Base-by-base conservation (phyloP, 352 stramenopile species). In the Saprolegnia diclina region DNA sequence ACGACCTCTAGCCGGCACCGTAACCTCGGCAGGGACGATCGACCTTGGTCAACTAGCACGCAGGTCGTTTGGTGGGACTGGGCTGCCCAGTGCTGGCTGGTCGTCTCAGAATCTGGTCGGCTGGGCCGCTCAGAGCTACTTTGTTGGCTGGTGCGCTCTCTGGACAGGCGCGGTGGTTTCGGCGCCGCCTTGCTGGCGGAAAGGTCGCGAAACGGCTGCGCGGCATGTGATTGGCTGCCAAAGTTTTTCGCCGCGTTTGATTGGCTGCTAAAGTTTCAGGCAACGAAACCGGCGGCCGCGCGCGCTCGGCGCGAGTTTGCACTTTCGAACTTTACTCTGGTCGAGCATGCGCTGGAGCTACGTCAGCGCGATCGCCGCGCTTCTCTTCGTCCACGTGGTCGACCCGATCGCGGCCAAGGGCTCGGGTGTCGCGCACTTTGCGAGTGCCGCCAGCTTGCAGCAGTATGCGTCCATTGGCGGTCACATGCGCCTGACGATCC, bases 261-360 rank as follows among this genome's bases (percentile, higher is more conserved):
- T 57, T 57, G 50, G 50, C 21, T 16, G n/a, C 50, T 9, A 57
- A 57, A 57, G 1, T 18, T 57, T 24, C 1, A 48, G 42, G 42
- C 42, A 48, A 10, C 42, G 42, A 48, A 48, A 48, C 42, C 14
- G 38, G 38, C 14, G 38, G 7, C 14, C 13, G 42, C 42, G 42
- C 13, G 42, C 13, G 42, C 1, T n/a, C 13, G 7, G 29, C 29
- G 2, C 29, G 42, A 48, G 42, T 4, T 4, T 3, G 13, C 42
- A 48, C 42, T 11, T 4, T n/a, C 7, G 18, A 48, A n/a, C 3
- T 48, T 48, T 48, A 48, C 42, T n/a, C 42, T 14, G 18, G 42
- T 14, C 13, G n/a, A 59, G 3, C 24, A 59, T 59, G 52, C 52
- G 52, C 52, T 59, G 52, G 52, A 24, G 52, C 52, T 59, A 40